A percentile compares a stretch with the other conserved stretches of the same genome.
Conservation (phyloP, 768 basidiomycete species). For the Tulasnella sp. region DNA sequence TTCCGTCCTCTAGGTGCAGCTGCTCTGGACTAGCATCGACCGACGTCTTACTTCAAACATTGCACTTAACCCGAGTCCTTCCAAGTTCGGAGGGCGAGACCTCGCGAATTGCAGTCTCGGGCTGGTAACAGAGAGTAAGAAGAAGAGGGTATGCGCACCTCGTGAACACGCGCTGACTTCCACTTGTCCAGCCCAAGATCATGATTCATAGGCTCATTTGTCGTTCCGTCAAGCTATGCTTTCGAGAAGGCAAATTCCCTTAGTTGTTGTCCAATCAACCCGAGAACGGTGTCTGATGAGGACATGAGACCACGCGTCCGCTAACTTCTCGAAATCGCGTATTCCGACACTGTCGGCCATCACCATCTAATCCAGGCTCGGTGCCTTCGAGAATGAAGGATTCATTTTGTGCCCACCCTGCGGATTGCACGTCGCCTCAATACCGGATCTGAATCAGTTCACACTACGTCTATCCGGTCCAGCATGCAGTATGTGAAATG, state of each 20-base stretch:
- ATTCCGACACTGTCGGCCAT: slow-evolving; percentile 1
- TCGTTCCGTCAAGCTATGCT: neutral
- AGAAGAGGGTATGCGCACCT: neutral
- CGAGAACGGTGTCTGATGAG: neutral
- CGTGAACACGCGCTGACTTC: neutral
- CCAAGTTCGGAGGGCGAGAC: slow-evolving; percentile 3
- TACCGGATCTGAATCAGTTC: neutral
- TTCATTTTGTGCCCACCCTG: neutral
- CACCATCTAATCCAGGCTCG: neutral
- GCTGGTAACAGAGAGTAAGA: neutral
- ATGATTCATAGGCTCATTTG: neutral
- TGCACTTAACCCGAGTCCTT: neutral
- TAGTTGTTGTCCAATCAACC: neutral
- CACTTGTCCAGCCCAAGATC: neutral
- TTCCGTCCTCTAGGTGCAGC: neutral
- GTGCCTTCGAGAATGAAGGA: neutral
- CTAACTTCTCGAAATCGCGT: neutral
- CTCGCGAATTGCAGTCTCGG: neutral
- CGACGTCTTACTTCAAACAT: neutral
- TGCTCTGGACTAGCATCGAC: neutral
- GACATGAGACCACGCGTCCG: neutral
- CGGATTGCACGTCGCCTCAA: neutral
- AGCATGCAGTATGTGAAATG: neutral
- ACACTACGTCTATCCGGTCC: neutral
- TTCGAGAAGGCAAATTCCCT: neutral